A percentile compares a stretch with the other conserved stretches of the same genome.
Conservation (phyloP, 148 eudicot species). For the Vaccinium macrocarpon region DNA sequence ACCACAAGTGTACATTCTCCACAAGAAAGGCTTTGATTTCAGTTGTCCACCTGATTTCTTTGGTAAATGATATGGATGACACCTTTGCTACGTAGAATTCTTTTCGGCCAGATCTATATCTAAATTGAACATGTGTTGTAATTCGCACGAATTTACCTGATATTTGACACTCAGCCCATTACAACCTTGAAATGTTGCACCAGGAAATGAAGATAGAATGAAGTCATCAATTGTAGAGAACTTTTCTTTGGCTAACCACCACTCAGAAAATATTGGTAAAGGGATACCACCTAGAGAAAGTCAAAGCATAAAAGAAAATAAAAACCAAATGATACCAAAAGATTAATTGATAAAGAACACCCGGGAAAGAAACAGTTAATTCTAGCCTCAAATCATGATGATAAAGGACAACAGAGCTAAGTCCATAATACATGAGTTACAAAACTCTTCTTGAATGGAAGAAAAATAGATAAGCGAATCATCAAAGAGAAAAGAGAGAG, state of each 20-base stretch:
- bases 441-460: background rate
- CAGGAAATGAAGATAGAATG: constrained; percentile 1
- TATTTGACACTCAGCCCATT: constrained; percentile 4
- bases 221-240: constrained; percentile 3
- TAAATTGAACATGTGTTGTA: background rate
- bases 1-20: background rate
- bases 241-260: constrained; percentile 6
- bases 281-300: background rate
- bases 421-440: background rate
- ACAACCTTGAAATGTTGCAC: constrained; percentile 10
- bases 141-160: background rate
- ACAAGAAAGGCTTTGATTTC: background rate
- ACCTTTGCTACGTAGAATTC: background rate
- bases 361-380: background rate
- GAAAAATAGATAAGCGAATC: background rate
- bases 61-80: background rate
- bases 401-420: background rate
- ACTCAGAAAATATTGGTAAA: constrained; percentile 7
- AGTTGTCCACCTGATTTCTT: background rate
- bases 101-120: background rate
- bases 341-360: background rate
- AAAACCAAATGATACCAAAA: background rate
- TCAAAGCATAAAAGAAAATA: background rate
- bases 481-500: background rate
- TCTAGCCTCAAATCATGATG: background rate